Evolutionary conservation across 2,329 filamentous ascomycete species (phyloP), one percentile per base, ranked within the genome.

Genomic region (Exophiala xenobiotica): DNA sequence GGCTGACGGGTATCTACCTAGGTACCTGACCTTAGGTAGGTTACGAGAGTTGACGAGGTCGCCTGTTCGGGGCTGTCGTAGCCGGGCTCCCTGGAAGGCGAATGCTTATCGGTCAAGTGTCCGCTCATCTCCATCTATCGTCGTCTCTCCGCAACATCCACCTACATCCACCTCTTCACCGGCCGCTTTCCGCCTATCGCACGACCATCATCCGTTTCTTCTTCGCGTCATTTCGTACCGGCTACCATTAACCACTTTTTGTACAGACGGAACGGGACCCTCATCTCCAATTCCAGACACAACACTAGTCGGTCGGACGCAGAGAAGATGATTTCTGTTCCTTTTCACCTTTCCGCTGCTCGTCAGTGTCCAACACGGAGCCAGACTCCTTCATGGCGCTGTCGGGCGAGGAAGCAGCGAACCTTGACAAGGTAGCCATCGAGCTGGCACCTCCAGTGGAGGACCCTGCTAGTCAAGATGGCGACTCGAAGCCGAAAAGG

Each of bases 221-320:
- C 40, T 53, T 46, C 40, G 46, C 40, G 48, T 53, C 53, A 53
- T 55, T 51, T 42, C 42, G 44, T 47, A 51, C 53, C 41, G 20
- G 19, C 46, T 7, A 18, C 19, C 19, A 26, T 24, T 20, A 19
- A 47, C 23, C 11, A 12, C 31, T 14, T 35, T 16, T 16, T 27
- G 22, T 46, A 24, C 29, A 46, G n/a, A 19, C 11, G 16, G n/a
- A 47, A 27, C 19, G 38, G 38, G 29, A 33, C 11, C 11, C 22
- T 22, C 38, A 9, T 40, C 38, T 39, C 35, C 35, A n/a, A 22
- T 22, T 40, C 22, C 38, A 40, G 11, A 11, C 29, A 12, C 29
- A 33, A 6, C 9, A n/a, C n/a, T n/a, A n/a, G n/a, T n/a, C n/a
- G n/a, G n/a, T n/a, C n/a, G n/a, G n/a, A n/a, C n/a, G n/a, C n/a